Base-by-base conservation (phyloP, 2,329 filamentous ascomycete species). In the Diaporthe ampelina region DNA sequence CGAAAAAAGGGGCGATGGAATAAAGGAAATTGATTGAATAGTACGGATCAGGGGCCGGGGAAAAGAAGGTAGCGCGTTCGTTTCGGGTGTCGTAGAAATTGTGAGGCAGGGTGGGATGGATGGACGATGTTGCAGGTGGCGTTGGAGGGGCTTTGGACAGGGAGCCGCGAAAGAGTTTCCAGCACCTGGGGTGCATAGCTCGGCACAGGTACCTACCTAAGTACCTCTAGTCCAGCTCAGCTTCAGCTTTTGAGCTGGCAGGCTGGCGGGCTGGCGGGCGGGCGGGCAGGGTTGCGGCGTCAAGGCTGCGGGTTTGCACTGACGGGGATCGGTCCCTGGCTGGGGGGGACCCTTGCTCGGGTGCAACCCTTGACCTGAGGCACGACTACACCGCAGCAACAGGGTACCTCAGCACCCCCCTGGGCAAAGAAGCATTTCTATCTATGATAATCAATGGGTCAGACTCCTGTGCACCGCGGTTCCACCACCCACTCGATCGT, bases 91-190 rank as follows among this genome's bases (percentile, higher is more conserved):
- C 6, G 48, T 68, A 48, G 32, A 52, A 54, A 54, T 54, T 54
- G 45, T 68, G 63, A 67, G 26, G 40, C 43, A 37, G 45, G 43
- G 45, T 48, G 59, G 45, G 32, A 54, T 40, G 37, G 37, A 40
- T 45, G 54, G 37, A 54, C 69, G 43, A 50, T 63, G 69, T 57
- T 67, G 63, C 63, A 67, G 63, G 63, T 67, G 63, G 63, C 45
- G 63, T 54, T 54, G 63, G 63, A 68, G 63, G 63, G 61, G 52
- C 35, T 67, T 13, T 13, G 26, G 26, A 24, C 61, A n/a, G 61
- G 45, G 48, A 35, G 32, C 43, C 19, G 63, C 32, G 48, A 68
- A 68, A 52, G 48, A 52, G 32, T 67, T 67, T 52, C 63, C 48
- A 40, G 32, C 45, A 21, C 45, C 48, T 26, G 63, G 63, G 59